Evolutionary conservation across 352 stramenopile genomes (phyloP), one percentile per base, ranked within the genome.

Genomic region (Globisporangium acanthophoron): DNA sequence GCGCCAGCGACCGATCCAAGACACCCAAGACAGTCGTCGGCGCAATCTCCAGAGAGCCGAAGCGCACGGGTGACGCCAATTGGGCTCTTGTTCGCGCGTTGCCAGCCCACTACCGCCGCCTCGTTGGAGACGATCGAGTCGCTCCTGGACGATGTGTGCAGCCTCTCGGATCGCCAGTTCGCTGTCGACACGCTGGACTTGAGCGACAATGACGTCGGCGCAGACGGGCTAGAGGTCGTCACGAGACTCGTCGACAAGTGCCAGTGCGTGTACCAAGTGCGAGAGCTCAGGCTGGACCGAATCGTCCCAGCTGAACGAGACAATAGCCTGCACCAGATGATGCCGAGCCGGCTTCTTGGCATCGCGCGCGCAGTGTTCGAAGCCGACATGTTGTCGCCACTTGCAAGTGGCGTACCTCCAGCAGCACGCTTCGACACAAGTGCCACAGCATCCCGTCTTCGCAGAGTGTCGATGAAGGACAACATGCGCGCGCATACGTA

Each of bases 191-290:
- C 21, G 24, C 44, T 68, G 11, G 39, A 68, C 2, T 11, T 68
- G 5, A 61, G 44, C 27, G 24, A 57, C 3, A 54, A 61, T 18
- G 7, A 3, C 5, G 24, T 65, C 35, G 37, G 41, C n/a, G 16
- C 16, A 11, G 49, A 16, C 13, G 56, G 54, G 1, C 29, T 68
- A 1, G 52, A 40, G 16, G 40, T 65, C 9, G 12, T 64, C 18
- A 39, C 56, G 9, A 44, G 56, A 13, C 57, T 67, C n/a, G 44
- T 61, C 11, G 3, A 45, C 21, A 39, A 37, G 44, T 52, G 41
- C 16, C 16, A 52, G 13, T 1, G 2, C 7, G 20, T 47, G 33
- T 56, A 56, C 35, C n/a, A 46, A 3, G 18, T 56, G 11, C 12
- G 33, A 20, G 51, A 45, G 35, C 35, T 56, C 12, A 31, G 20